A percentile compares a stretch with the other conserved stretches of the same genome.
Evolutionary conservation across 2,329 filamentous ascomycete species (phyloP).

Genomic region (Biscogniauxia marginata): DNA sequence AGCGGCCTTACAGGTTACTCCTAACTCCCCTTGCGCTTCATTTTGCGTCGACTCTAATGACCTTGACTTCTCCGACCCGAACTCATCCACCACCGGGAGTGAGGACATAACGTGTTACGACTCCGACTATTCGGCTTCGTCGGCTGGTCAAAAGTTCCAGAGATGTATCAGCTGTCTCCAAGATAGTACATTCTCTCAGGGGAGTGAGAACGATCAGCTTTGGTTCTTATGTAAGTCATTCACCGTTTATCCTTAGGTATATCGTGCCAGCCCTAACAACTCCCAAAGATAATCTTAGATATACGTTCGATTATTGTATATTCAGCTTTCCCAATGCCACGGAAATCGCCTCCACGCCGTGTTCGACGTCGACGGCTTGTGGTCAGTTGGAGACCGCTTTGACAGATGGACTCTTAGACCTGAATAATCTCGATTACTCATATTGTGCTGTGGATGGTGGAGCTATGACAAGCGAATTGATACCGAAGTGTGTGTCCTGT

Average conservation of each 20-base stretch:
- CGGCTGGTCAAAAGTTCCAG: conserved; percentile 45
- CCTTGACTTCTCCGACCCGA: conserved; percentile 44
- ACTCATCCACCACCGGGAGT: conserved; percentile 43
- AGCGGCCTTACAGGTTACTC: conserved; percentile 46
- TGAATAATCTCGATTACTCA: conserved; percentile 37
- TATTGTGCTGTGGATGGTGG: conserved; percentile 46
- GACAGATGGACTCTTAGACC: conserved; percentile 38
- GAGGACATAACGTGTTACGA: conserved; percentile 50
- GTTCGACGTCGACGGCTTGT: conserved; percentile 51
- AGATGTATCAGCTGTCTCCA: conserved; percentile 53
- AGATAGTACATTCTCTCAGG: conserved; percentile 47
- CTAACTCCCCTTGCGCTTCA: conserved; percentile 54
- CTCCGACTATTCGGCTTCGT: conserved; percentile 38
- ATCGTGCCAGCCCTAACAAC: conserved; percentile 7
- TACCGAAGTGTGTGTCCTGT: conserved; percentile 45
- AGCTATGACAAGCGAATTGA: conserved; percentile 34
- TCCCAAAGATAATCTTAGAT: conserved; percentile 52
- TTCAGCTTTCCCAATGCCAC: conserved; percentile 52
- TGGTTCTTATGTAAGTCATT: conserved; percentile 55
- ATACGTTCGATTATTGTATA: conserved; percentile 51
- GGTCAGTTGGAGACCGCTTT: conserved; percentile 43
- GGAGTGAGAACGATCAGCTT: conserved; percentile 49
- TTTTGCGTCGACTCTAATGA: conserved; percentile 45
- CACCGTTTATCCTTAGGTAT: neutral
- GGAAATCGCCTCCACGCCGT: conserved; percentile 45